Base-by-base conservation (phyloP, 2,329 filamentous ascomycete genomes). In the Raffaelea albimanens region DNA sequence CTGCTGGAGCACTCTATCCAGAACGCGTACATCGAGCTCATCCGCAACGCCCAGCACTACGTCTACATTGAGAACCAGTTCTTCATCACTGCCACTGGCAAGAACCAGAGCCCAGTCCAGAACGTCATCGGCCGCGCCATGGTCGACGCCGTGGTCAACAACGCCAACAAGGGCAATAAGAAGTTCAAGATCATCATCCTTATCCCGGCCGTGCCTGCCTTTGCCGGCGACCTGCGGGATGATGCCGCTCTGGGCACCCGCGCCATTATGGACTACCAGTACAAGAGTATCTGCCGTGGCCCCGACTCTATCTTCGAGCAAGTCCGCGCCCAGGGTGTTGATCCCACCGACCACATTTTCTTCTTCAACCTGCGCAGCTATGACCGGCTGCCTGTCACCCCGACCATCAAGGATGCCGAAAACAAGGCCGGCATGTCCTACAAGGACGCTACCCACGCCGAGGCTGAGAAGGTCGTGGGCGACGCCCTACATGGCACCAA, bases 261-360 rank as follows among this genome's bases (percentile, higher is more conserved):
- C 33, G 87, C 86, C 5, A 91, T 97, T 58, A 97, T 98, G 88
- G 90, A 97, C 62, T 97, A 95, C 60, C 93, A 97, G 62, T 98
- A 93, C 72, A 95, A 94, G 66, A 95, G 88, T 0, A 95, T 98
- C 55, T 87, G 85, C 59, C 83, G 93, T 40, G 93, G 93, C 5
- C 84, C 94, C 53, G 74, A 97, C 61, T 95, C 88, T 4, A 97
- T 98, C 45, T 93, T 85, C 57, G 88, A 79, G 36, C 83, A 85
- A 59, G 80, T 96, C 50, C 71, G 73, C 49, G 66, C 65, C 40
- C 78, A 85, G 52, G 89, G 86, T 2, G 78, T 93, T 2, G 82
- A 96, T 56, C 88, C 90, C 0, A 76, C 59, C 0, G 59, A 96
- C 51, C 78, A 97, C 64, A 82, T 98, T 29, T 96, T 94, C 66